Base-by-base conservation (phyloP, 2,329 filamentous ascomycete species). In the Diaporthe humulicola region DNA sequence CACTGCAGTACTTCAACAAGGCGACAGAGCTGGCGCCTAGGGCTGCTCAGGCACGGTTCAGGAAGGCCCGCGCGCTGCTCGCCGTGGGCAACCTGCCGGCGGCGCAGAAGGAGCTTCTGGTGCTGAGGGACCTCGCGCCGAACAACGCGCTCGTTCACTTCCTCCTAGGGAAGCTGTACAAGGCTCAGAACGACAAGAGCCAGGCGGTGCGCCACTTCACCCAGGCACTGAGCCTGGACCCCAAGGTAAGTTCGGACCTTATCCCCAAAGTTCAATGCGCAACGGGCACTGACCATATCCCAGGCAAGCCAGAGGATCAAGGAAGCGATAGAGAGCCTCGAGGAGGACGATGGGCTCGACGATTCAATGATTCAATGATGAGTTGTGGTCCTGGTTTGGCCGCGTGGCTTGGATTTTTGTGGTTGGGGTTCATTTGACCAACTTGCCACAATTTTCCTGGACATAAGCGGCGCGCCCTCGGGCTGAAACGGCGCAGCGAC, bases 91-190 rank as follows among this genome's bases (percentile, higher is more conserved):
- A 88, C 83, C 89, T 94, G 60, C 88, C 94, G 48, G 89, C 92
- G 64, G 97, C 97, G 0, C 89, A 97, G 77, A 89, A 90, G 36
- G 97, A 99, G 82, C 87, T 99, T 72, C 92, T 95, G 83, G 90
- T 96, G n/a, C 86, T 99, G 75, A 97, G 97, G 81, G 95, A 98
- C 79, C 88, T 98, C 76, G 96, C 95, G 7, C 96, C 97, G 0
- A 96, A 99, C 81, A 96, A 98, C 83, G 95, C 96, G 6, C 98
- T 96, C 80, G 96, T 99, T 50, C 97, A 98, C 85, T 99, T 98
- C 86, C 87, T 98, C 77, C 91, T 99, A 52, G 97, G 96, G 28
- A 94, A 95, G 81, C 89, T 95, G 77, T 95, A 95, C 85, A 93
- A 93, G 83, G 89, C 87, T 73, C 87, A 94, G 80, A 92, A 91